Percentiles rank a stretch among this genome's conserved stretches.
phyloP scores from a whole-genome alignment of 164 flowering plant species.

The Santalum album region DNA sequence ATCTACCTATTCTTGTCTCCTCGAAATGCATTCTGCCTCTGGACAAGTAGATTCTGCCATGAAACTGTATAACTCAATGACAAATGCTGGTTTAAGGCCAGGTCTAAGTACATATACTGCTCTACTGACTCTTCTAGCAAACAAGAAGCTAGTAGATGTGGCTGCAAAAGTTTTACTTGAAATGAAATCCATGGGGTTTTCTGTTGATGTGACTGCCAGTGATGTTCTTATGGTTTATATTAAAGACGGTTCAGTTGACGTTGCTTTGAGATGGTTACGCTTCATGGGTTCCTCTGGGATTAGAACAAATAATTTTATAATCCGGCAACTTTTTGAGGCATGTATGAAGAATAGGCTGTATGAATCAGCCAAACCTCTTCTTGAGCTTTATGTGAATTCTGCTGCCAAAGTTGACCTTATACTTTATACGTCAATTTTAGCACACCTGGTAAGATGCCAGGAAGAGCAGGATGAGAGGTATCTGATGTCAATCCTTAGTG shows the following conservation, averaged over 20 bases:
- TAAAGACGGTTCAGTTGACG: slow-evolving; percentile 87
- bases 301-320: slow-evolving; percentile 81
- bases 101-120: slow-evolving; percentile 78
- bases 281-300: slow-evolving; percentile 96
- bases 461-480: slow-evolving; percentile 82
- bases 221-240: slow-evolving; percentile 90
- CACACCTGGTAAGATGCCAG: slow-evolving; percentile 88
- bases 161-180: slow-evolving; percentile 93
- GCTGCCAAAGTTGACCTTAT: slow-evolving; percentile 91
- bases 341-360: slow-evolving; percentile 86
- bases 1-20: slow-evolving; percentile 78
- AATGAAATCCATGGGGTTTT: slow-evolving; percentile 86
- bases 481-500: slow-evolving; percentile 78
- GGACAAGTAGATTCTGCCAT: slow-evolving; percentile 90
- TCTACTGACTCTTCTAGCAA: slow-evolving; percentile 75
- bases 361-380: slow-evolving; percentile 90
- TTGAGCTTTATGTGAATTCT: slow-evolving; percentile 71
- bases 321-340: slow-evolving; percentile 89
- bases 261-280: slow-evolving; percentile 87
- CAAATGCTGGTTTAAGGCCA: slow-evolving; percentile 81
- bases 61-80: slow-evolving; percentile 93
- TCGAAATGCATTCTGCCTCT: slow-evolving; percentile 88
- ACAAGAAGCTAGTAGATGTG: slow-evolving; percentile 90
- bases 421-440: slow-evolving; percentile 85
- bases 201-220: slow-evolving; percentile 92